Evolutionary conservation across 2,329 filamentous ascomycete genomes (phyloP), one percentile per base, ranked within the genome.

Genomic region (Penicillium nordicum): DNA sequence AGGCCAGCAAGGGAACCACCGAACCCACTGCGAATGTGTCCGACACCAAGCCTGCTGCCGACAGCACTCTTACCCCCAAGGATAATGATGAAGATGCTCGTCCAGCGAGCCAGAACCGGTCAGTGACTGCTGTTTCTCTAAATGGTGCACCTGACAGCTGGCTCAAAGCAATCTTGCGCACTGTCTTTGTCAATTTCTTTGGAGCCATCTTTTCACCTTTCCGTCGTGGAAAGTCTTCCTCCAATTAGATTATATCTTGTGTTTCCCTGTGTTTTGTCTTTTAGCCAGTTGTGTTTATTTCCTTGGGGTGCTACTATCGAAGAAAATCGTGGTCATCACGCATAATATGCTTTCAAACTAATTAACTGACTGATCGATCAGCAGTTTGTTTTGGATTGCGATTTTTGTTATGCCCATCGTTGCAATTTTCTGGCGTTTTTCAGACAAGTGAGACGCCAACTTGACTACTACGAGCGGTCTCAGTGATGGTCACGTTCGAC

Each of bases 131-230:
- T 60, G 68, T 74, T 64, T 74, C 74, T 57, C 58, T 75, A 57
- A 72, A 70, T 61, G 64, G 66, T 57, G 69, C 71, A 65, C 64
- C 67, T 52, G 71, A 75, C 50, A 73, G 69, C 61, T 77, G 74
- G 70, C 69, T 77, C 64, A 74, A 71, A 62, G 68, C 68, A 50
- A 65, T 77, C 56, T 67, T 74, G 61, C 74, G 73, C 48, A 69
- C 73, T 38, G 69, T 77, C 43, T 76, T 76, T 66, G 66, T 67
- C 46, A 71, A 68, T 58, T 73, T 77, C 63, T 72, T 76, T 57
- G 73, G 73, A 34, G 67, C 69, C 29, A 60, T 76, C 30, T 76
- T 76, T 62, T 63, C 71, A 25, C 68, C 70, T 27, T 73, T 76
- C 69, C 74, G 74, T 45, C 67, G 70, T 50, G 67, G 62, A 52